phyloP scores from a whole-genome alignment of 1,284 basidiomycete species.

The Gomphus sp. region DNA sequence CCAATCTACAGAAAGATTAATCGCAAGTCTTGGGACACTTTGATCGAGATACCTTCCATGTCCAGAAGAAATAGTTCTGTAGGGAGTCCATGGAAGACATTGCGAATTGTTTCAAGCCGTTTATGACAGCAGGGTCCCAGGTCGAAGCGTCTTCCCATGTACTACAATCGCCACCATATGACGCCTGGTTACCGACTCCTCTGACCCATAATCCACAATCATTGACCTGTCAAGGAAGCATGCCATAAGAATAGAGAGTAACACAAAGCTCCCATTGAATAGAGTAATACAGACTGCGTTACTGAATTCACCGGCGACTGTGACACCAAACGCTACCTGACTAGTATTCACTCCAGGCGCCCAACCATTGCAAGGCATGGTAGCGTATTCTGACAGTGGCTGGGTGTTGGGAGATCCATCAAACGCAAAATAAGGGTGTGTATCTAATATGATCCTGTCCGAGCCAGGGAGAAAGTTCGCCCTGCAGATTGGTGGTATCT shows the following conservation, averaged over 20 bases:
- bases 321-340: conserved; percentile 50
- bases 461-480: conserved; percentile 35
- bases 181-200: conserved; percentile 43
- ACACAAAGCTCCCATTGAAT: neutral
- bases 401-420: conserved; percentile 19
- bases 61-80: conserved; percentile 60
- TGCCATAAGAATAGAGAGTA: neutral
- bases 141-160: conserved; percentile 50
- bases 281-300: conserved; percentile 34
- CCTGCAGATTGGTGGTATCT: neutral
- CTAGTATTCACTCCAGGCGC: conserved; percentile 38
- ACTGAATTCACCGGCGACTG: conserved; percentile 63
- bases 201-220: conserved; percentile 65
- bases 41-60: conserved; percentile 44
- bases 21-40: neutral
- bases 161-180: conserved; percentile 37
- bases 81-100: conserved; percentile 48
- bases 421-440: conserved; percentile 17
- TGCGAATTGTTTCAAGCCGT: conserved; percentile 47
- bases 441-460: conserved; percentile 34
- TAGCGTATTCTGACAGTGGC: conserved; percentile 24
- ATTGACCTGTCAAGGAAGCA: conserved; percentile 14
- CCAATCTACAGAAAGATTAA: conserved; percentile 46
- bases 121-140: conserved; percentile 51
- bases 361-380: conserved; percentile 47